A percentile compares a stretch with the other conserved stretches of the same genome.
Evolutionary conservation across 2,329 filamentous ascomycete species (phyloP).

Genomic region (Aspergillus pseudonomiae): DNA sequence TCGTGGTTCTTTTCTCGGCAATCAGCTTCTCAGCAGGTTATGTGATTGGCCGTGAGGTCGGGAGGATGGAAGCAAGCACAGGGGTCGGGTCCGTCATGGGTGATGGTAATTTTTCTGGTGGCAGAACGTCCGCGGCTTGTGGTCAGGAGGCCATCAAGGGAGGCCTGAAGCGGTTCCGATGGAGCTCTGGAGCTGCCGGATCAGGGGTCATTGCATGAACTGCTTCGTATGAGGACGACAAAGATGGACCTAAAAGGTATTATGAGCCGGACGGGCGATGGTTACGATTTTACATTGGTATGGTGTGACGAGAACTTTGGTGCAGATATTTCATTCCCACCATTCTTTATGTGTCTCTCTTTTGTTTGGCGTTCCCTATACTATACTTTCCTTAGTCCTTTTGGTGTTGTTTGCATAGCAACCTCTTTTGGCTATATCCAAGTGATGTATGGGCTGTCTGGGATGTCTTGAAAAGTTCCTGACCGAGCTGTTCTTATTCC

Average conservation of each 20-base stretch:
- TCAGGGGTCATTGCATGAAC: conserved; percentile 41
- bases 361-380: neutral
- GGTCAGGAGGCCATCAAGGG: conserved; percentile 51
- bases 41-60: conserved; percentile 62
- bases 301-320: neutral
- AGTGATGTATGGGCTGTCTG: neutral
- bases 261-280: neutral
- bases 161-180: conserved; percentile 47
- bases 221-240: no score
- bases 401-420: conserved; percentile 6
- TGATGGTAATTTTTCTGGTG: conserved; percentile 29
- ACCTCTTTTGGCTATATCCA: neutral
- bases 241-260: neutral
- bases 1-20: conserved; percentile 65
- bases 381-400: neutral
- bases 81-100: conserved; percentile 31
- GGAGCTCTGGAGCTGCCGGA: conserved; percentile 42
- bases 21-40: conserved; percentile 68
- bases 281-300: neutral
- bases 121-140: conserved; percentile 42
- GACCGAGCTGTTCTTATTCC: conserved; percentile 2
- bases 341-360: neutral
- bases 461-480: conserved; percentile 9
- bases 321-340: neutral
- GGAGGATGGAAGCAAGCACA: conserved; percentile 52